Evolutionary conservation across 306 rosid genomes (phyloP).

Genomic region (Acacia melanoxylon): DNA sequence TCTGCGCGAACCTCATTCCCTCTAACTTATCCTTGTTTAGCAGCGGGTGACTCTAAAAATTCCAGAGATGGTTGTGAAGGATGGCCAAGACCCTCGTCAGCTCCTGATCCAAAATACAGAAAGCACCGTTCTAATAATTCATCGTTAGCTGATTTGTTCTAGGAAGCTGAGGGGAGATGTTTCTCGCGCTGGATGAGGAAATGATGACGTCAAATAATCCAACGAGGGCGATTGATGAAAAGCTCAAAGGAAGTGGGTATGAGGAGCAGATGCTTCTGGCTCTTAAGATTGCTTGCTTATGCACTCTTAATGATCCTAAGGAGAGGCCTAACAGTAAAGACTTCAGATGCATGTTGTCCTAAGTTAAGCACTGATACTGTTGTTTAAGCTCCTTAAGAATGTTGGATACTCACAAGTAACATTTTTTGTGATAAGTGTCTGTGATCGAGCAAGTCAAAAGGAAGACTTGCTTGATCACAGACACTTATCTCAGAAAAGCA

Average conservation of each 20-base stretch:
- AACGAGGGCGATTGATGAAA: slow-evolving; percentile 51
- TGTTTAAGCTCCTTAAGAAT: background rate
- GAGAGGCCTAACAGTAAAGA: slow-evolving; percentile 92
- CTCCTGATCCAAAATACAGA: no score
- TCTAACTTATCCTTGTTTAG: no score
- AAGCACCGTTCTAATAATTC: no score
- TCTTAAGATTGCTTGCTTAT: slow-evolving; percentile 84
- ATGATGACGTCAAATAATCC: slow-evolving; percentile 69
- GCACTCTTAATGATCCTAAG: slow-evolving; percentile 80
- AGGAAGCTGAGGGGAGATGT: slow-evolving; percentile 61
- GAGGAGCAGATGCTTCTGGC: slow-evolving; percentile 94
- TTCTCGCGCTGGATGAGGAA: slow-evolving; percentile 80
- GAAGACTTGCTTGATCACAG: background rate
- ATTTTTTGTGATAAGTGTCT: background rate
- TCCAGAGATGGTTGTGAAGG: no score
- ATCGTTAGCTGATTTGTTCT: slow-evolving; percentile 37
- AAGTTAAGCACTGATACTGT: slow-evolving; percentile 55
- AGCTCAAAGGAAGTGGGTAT: slow-evolving; percentile 62
- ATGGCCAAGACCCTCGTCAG: no score
- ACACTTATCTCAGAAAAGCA: background rate
- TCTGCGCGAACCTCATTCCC: no score
- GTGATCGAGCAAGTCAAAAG: background rate
- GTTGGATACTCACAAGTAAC: slow-evolving; percentile 2
- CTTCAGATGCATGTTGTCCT: slow-evolving; percentile 71
- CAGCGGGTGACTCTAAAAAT: no score